Evolutionary conservation across 2,329 filamentous ascomycete genomes (phyloP).

Genomic region (Emydomyces testavorans): DNA sequence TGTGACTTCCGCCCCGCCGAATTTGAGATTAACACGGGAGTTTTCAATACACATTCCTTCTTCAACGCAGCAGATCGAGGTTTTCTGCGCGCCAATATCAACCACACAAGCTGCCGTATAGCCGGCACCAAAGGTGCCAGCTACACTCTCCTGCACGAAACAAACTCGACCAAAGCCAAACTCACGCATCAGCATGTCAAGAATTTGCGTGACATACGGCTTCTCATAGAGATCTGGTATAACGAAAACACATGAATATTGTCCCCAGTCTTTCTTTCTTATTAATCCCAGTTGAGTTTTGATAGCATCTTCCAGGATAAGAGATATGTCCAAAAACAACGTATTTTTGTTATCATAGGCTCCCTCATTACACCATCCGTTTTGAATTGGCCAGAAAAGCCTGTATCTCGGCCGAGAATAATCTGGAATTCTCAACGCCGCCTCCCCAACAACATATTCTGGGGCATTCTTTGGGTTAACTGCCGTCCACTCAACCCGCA

Average conservation of each 20-base stretch:
- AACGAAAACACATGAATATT: constrained; percentile 93
- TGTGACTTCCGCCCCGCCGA: constrained; percentile 82
- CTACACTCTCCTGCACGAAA: constrained; percentile 92
- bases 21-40: constrained; percentile 89
- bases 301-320: constrained; percentile 75
- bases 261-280: constrained; percentile 67
- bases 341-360: constrained; percentile 73
- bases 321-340: constrained; percentile 75
- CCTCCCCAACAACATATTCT: constrained; percentile 67
- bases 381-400: constrained; percentile 79
- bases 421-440: constrained; percentile 78
- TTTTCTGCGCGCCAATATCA: constrained; percentile 94
- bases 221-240: constrained; percentile 97
- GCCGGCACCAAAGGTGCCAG: constrained; percentile 86
- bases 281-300: constrained; percentile 70
- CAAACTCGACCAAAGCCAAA: constrained; percentile 82
- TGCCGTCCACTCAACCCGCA: constrained; percentile 93
- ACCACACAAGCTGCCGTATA: constrained; percentile 92
- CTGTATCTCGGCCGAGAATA: constrained; percentile 81
- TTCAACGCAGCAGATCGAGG: constrained; percentile 90
- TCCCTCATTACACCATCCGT: constrained; percentile 80
- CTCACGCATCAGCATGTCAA: constrained; percentile 77
- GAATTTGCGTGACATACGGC: constrained; percentile 69
- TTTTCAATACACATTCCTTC: constrained; percentile 92
- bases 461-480: constrained; percentile 53